Conservation (phyloP, 495 filamentous ascomycete species). For the Corynascus novoguineensis region DNA sequence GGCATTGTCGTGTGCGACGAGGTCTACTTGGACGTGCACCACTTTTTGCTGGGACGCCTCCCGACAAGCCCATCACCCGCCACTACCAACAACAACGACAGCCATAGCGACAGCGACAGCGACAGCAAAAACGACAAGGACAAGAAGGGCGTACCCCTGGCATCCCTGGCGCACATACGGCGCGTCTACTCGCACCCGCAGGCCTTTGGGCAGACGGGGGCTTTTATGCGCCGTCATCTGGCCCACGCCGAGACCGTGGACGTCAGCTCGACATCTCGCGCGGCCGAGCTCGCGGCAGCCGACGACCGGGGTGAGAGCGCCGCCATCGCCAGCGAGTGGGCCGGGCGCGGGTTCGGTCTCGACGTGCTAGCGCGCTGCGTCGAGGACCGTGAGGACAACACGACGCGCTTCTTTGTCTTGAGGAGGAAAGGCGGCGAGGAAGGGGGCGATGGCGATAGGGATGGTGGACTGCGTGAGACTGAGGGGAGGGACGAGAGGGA, state of each 20-base stretch:
- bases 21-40: conserved; percentile 76
- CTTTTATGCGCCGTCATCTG: conserved; percentile 61
- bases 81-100: background rate
- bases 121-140: conserved; percentile 3
- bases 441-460: conserved; percentile 1
- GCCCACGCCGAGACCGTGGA: conserved; percentile 72
- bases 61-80: background rate
- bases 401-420: conserved; percentile 77
- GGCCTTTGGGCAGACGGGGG: conserved; percentile 86
- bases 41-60: conserved; percentile 62
- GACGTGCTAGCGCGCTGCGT: conserved; percentile 66
- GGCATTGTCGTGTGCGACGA: conserved; percentile 72
- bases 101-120: background rate
- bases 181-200: conserved; percentile 87
- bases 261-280: conserved; percentile 78
- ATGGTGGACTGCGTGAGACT: background rate
- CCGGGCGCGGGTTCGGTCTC: conserved; percentile 61
- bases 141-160: conserved; percentile 28
- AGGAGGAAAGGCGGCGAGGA: conserved; percentile 13
- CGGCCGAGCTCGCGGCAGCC: conserved; percentile 65
- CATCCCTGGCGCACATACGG: conserved; percentile 43
- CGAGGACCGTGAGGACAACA: conserved; percentile 79
- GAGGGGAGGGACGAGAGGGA: conserved; percentile 7
- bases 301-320: conserved; percentile 58
- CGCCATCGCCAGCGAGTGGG: conserved; percentile 70